Evolutionary conservation across 148 eudicot genomes (phyloP).

Genomic region (Camellia sinensis): DNA sequence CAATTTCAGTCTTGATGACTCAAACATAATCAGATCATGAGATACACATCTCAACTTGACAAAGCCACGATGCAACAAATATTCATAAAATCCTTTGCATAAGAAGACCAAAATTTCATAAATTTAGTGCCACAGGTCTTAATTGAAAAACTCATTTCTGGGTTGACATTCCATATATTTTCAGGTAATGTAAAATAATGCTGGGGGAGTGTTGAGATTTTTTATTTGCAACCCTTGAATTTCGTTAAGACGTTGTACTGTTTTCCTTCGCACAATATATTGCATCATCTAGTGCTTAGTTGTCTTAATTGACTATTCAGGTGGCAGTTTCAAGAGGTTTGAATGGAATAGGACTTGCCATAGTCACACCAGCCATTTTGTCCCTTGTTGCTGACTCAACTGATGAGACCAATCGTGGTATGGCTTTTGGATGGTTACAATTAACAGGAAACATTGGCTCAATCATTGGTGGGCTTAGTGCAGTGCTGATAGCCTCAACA

Average conservation of each 20-base stretch:
- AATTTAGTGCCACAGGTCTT: not conserved
- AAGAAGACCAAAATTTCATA: not conserved
- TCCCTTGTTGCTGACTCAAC: conserved; percentile 93
- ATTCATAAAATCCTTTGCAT: not conserved
- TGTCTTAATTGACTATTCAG: conserved; percentile 36
- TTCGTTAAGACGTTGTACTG: not conserved
- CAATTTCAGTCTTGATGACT: not conserved
- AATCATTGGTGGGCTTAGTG: conserved; percentile 60
- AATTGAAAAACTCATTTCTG: not conserved
- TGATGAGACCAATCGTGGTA: conserved; percentile 78
- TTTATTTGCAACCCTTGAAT: not conserved
- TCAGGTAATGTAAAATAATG: not conserved
- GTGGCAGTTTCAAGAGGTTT: conserved; percentile 85
- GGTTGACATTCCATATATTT: not conserved
- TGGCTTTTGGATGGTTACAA: conserved; percentile 84
- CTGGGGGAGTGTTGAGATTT: not conserved
- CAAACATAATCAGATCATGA: not conserved
- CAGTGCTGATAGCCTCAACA: conserved; percentile 68
- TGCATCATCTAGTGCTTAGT: conserved; percentile 2
- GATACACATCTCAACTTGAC: not conserved
- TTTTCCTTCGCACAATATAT: not conserved
- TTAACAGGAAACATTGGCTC: conserved; percentile 74
- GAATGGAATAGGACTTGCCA: conserved; percentile 89
- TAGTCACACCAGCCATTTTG: conserved; percentile 75
- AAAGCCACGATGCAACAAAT: no score